These are phyloP conservation scores for Lichtheimia ornata DNA, from an alignment of 371 early-diverging fungal species.

Conservation along the genomic window DNA sequence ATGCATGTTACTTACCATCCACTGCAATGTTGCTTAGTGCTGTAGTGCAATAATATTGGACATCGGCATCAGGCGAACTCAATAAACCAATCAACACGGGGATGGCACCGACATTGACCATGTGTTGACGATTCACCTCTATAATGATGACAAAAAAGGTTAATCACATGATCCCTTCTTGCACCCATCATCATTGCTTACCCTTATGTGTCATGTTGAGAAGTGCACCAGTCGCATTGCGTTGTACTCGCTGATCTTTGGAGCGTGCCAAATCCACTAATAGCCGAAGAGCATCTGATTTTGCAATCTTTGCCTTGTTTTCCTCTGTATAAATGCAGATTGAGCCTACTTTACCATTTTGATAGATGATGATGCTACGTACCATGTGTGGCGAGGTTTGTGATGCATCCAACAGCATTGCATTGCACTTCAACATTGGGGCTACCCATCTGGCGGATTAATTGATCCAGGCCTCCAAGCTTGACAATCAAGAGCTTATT, in stretches of 20 bases:
- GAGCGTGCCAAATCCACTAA: constrained; percentile 81
- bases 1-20: constrained; percentile 53
- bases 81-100: constrained; percentile 82
- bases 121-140: constrained; percentile 83
- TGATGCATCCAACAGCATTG: constrained; percentile 96
- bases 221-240: constrained; percentile 92
- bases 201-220: constrained; percentile 93
- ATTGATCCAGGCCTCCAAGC: constrained; percentile 84
- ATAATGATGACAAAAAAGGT: neutral
- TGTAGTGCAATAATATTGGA: constrained; percentile 90
- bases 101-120: constrained; percentile 87
- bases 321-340: constrained; percentile 56
- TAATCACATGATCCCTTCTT: no score
- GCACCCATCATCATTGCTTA: constrained; percentile 19
- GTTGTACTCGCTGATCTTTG: constrained; percentile 85
- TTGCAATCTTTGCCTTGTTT: constrained; percentile 87
- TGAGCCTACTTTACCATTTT: no score
- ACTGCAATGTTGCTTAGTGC: constrained; percentile 93
- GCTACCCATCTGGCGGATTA: constrained; percentile 88
- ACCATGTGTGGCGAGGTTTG: constrained; percentile 90
- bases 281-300: constrained; percentile 80
- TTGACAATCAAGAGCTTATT: constrained; percentile 87
- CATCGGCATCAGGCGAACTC: constrained; percentile 81
- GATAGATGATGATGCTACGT: no score
- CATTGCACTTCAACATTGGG: constrained; percentile 90